These are phyloP conservation scores for Favolaschia claudopus DNA, from an alignment of 768 basidiomycete genomes.

Conservation along the genomic window DNA sequence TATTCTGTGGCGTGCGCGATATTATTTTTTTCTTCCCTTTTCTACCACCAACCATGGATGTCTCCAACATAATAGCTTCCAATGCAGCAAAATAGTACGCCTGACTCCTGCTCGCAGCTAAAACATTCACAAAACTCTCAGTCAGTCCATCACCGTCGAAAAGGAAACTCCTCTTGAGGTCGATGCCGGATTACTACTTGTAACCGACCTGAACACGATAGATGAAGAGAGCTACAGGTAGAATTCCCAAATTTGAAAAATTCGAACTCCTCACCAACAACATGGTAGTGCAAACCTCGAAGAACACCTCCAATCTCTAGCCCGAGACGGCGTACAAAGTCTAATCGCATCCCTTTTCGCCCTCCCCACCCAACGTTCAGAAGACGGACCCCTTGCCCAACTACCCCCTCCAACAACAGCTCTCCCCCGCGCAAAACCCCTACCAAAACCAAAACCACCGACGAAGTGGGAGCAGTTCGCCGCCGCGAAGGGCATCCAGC, in stretches of 20 bases:
- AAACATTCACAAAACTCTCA: conserved; percentile 35
- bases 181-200: conserved; percentile 84
- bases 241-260: not conserved
- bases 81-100: conserved; percentile 77
- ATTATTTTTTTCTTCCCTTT: conserved; percentile 8
- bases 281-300: conserved; percentile 74
- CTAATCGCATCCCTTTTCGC: conserved; percentile 83
- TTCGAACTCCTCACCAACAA: not conserved
- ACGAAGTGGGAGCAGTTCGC: conserved; percentile 99
- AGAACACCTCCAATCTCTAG: conserved; percentile 77
- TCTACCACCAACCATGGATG: conserved; percentile 66
- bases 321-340: conserved; percentile 83
- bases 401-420: conserved; percentile 80
- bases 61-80: conserved; percentile 78
- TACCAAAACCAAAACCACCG: conserved; percentile 90
- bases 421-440: conserved; percentile 89
- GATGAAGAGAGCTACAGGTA: conserved; percentile 87
- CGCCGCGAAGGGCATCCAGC: conserved; percentile 90
- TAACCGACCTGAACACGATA: conserved; percentile 87
- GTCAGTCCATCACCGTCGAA: conserved; percentile 73
- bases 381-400: conserved; percentile 83
- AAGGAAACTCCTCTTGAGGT: conserved; percentile 82
- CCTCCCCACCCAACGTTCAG: conserved; percentile 77
- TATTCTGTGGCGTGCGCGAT: too few species aligned
- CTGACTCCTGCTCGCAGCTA: not conserved